Evolutionary conservation across 495 filamentous ascomycete genomes (phyloP).

Genomic region (Aspergillus panamensis): DNA sequence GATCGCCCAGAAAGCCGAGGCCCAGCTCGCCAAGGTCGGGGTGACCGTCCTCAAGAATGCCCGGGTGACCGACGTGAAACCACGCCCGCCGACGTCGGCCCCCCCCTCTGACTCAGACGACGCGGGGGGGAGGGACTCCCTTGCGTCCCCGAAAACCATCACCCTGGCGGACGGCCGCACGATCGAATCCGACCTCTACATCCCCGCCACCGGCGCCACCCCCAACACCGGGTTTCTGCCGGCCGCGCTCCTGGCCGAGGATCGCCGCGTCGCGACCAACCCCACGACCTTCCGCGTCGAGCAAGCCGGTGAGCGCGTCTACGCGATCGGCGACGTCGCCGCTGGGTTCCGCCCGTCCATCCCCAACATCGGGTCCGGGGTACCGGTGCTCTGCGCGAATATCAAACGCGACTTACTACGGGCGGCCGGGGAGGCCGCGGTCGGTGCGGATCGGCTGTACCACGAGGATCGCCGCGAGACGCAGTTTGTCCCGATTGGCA

Average conservation of each 20-base stretch:
- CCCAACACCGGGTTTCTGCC: conserved; percentile 47
- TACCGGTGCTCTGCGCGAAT: conserved; percentile 44
- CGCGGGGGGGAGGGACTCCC: too few species aligned
- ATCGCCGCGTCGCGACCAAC: conserved; percentile 44
- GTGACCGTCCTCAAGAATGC: conserved; percentile 42
- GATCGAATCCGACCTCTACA: conserved; percentile 44
- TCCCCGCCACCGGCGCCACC: conserved; percentile 43
- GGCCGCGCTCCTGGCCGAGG: conserved; percentile 27
- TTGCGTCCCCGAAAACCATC: conserved; percentile 26
- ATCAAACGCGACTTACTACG: conserved; percentile 40
- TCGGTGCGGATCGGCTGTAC: conserved; percentile 23
- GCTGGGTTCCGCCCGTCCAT: conserved; percentile 33
- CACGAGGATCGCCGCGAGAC: conserved; percentile 43
- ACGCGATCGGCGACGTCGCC: conserved; percentile 44
- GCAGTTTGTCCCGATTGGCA: conserved; percentile 55
- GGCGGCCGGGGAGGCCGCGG: conserved; percentile 5
- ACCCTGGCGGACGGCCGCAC: conserved; percentile 35
- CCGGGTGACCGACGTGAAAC: conserved; percentile 23
- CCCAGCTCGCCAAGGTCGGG: conserved; percentile 39
- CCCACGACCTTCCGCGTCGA: conserved; percentile 43
- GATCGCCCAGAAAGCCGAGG: conserved; percentile 38
- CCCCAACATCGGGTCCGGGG: conserved; percentile 34
- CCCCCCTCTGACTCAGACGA: conserved; percentile 18
- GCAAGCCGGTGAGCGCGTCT: conserved; percentile 45
- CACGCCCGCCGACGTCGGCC: conserved; percentile 7